These are phyloP conservation scores for Phytophthora pini DNA, from an alignment of 352 stramenopile genomes.

Conservation along the genomic window DNA sequence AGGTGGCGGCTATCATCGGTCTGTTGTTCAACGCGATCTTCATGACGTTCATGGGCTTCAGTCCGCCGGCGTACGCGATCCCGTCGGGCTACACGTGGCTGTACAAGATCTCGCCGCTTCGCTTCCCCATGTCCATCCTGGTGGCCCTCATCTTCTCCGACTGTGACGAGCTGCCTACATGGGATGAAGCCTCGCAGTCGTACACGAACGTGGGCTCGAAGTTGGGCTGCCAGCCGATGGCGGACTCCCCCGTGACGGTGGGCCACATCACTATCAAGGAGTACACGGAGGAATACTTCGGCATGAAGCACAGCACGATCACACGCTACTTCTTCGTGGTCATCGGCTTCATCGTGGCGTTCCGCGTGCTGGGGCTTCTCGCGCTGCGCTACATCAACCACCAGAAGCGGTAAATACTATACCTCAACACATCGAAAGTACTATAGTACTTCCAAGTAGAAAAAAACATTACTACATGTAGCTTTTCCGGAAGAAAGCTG, in stretches of 20 bases:
- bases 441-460: neutral
- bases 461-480: conserved; percentile 6
- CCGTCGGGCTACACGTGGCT: conserved; percentile 32
- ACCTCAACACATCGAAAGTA: too few relatives aligned
- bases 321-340: conserved; percentile 25
- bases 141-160: conserved; percentile 33
- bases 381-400: conserved; percentile 47
- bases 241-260: conserved; percentile 16
- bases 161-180: conserved; percentile 28
- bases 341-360: conserved; percentile 36
- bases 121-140: conserved; percentile 38
- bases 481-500: too few relatives aligned
- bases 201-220: conserved; percentile 31
- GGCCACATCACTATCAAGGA: conserved; percentile 27
- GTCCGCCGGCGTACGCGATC: neutral
- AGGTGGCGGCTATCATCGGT: conserved; percentile 38
- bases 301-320: conserved; percentile 25
- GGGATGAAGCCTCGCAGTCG: conserved; percentile 12
- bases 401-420: conserved; percentile 39
- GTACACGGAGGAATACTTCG: conserved; percentile 36
- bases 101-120: conserved; percentile 41
- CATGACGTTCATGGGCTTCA: conserved; percentile 47
- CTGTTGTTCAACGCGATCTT: conserved; percentile 44
- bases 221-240: conserved; percentile 28
- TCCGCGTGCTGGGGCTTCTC: conserved; percentile 35